These are phyloP conservation scores for Fagus crenata DNA, from an alignment of 306 rosid genomes.

Conservation along the genomic window DNA sequence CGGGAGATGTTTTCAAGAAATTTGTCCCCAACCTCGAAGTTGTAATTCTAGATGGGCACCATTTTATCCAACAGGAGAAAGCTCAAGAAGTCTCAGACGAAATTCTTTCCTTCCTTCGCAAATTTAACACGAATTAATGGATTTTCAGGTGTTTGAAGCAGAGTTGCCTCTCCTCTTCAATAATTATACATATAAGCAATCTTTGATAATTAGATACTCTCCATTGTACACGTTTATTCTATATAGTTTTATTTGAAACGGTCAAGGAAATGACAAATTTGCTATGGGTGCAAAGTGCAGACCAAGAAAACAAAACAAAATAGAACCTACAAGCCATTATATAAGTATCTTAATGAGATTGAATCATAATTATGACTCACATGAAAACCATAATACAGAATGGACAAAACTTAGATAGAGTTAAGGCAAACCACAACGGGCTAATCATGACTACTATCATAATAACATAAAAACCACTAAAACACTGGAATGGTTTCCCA, in stretches of 20 bases:
- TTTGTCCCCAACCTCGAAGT: slow-evolving; percentile 49
- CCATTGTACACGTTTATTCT: not conserved
- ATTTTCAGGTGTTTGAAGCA: not conserved
- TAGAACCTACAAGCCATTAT: not conserved
- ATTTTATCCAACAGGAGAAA: slow-evolving; percentile 30
- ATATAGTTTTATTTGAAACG: not conserved
- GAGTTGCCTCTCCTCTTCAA: not conserved
- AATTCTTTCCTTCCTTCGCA: slow-evolving; percentile 26
- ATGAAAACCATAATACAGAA: no score
- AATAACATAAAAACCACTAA: no score
- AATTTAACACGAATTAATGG: not conserved
- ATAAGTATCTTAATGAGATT: not conserved
- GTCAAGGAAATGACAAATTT: not conserved
- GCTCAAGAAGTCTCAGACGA: slow-evolving; percentile 29
- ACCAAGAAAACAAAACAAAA: not conserved
- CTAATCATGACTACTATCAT: no score
- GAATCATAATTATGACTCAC: not conserved
- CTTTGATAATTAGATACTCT: no score
- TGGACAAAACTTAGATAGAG: no score
- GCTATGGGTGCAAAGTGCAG: not conserved
- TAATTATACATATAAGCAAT: not conserved
- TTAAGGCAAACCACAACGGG: no score
- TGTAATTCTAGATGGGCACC: slow-evolving; percentile 32
- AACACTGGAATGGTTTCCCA: no score
- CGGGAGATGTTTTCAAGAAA: slow-evolving; percentile 39